phyloP scores from a whole-genome alignment of 2,329 filamentous ascomycete species.

The Claviceps sp. region DNA sequence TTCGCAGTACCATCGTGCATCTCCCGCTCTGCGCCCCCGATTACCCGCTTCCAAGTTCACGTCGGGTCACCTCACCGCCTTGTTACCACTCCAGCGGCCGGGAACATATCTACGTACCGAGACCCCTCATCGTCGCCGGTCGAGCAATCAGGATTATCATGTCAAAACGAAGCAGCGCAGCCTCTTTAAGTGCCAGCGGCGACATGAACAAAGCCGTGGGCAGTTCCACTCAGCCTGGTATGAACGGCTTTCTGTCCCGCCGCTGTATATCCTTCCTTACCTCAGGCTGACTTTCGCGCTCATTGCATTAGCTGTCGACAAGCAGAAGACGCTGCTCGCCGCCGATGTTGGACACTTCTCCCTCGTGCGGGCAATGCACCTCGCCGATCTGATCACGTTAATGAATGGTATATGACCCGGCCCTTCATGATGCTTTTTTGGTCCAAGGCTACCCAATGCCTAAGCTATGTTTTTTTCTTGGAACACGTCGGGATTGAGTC shows the following conservation, averaged over 20 bases:
- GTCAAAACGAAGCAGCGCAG: constrained; percentile 47
- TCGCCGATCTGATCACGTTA: constrained; percentile 75
- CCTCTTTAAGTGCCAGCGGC: constrained; percentile 14
- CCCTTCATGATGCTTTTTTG: background rate
- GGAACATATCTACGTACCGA: background rate
- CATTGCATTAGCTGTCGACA: constrained; percentile 44
- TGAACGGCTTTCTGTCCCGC: constrained; percentile 4
- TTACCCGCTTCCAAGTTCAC: background rate
- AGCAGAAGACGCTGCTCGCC: constrained; percentile 62
- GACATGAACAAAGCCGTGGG: constrained; percentile 16
- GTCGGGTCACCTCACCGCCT: background rate
- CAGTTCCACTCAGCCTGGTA: constrained; percentile 20
- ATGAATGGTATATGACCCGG: constrained; percentile 46
- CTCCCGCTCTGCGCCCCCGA: background rate
- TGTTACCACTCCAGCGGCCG: background rate
- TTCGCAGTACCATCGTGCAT: too few species aligned
- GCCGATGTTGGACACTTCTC: constrained; percentile 62
- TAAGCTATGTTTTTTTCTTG: background rate
- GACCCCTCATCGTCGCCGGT: background rate
- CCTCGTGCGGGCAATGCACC: constrained; percentile 54
- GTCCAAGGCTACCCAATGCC: background rate
- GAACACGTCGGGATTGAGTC: background rate
- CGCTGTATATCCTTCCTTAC: background rate
- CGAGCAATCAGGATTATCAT: constrained; percentile 27
- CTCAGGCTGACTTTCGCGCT: background rate